A percentile compares a stretch with the other conserved stretches of the same genome.
Conservation (phyloP, 768 basidiomycete genomes). For the Leccinum subtestaceum region DNA sequence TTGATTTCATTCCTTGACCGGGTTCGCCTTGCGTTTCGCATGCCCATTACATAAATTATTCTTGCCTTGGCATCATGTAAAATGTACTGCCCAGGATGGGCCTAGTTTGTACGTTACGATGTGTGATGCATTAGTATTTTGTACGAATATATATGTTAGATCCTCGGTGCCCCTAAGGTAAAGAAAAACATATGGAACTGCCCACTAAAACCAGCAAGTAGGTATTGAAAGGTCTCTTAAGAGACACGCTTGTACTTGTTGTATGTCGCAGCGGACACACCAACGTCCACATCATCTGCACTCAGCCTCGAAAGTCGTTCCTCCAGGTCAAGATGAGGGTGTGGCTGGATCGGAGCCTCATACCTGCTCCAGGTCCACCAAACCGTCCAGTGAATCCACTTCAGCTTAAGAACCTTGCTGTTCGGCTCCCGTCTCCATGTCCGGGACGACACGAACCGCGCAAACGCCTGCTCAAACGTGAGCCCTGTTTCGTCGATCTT, state of each 20-base stretch:
- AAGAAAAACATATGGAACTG: background rate
- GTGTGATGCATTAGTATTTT: slow-evolving; percentile 20
- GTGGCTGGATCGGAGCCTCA: slow-evolving; percentile 18
- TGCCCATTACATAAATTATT: slow-evolving; percentile 4
- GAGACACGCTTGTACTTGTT: slow-evolving; percentile 34
- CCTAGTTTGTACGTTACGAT: slow-evolving; percentile 8
- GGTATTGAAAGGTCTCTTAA: background rate
- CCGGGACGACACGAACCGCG: slow-evolving; percentile 23
- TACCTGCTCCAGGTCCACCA: slow-evolving; percentile 30
- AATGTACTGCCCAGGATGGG: background rate
- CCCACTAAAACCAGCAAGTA: slow-evolving; percentile 15
- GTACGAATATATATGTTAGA: slow-evolving; percentile 17
- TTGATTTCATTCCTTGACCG: background rate
- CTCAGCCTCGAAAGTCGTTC: slow-evolving; percentile 21
- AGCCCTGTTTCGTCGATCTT: slow-evolving; percentile 23
- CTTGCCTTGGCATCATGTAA: slow-evolving; percentile 6
- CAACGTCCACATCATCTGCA: slow-evolving; percentile 27
- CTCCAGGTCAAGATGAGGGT: slow-evolving; percentile 26
- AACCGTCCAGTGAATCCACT: slow-evolving; percentile 33
- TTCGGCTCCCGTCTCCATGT: slow-evolving; percentile 21
- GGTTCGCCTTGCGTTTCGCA: slow-evolving; percentile 7
- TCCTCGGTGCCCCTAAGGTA: background rate
- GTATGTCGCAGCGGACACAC: slow-evolving; percentile 29
- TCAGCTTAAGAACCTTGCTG: slow-evolving; percentile 28
- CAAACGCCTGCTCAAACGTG: slow-evolving; percentile 29